Percentiles rank a stretch among this genome's conserved stretches.
phyloP scores from a whole-genome alignment of 2,329 filamentous ascomycete species.

The Pyrenophora tritici-repentis region DNA sequence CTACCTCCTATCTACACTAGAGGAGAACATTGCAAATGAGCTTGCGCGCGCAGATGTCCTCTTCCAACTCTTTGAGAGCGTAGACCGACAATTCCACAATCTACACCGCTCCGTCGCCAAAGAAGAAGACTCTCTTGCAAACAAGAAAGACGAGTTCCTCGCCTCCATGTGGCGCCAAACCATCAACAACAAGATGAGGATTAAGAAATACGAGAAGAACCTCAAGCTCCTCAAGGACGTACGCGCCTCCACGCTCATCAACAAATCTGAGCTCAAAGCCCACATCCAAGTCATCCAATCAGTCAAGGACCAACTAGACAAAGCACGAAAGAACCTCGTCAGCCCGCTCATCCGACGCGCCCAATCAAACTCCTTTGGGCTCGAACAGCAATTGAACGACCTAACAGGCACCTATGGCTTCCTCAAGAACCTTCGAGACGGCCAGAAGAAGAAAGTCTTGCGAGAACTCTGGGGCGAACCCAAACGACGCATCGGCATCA shows the following conservation, averaged over 20 bases:
- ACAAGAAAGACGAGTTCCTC: constrained; percentile 78
- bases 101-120: constrained; percentile 83
- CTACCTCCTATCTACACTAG: constrained; percentile 83
- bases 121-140: constrained; percentile 80
- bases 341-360: constrained; percentile 78
- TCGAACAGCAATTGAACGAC: constrained; percentile 85
- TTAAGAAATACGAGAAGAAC: constrained; percentile 94
- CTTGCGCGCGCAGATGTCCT: constrained; percentile 78
- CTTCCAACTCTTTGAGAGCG: constrained; percentile 87
- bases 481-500: constrained; percentile 37
- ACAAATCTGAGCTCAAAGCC: constrained; percentile 84
- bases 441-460: constrained; percentile 82
- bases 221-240: constrained; percentile 77
- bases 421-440: constrained; percentile 73
- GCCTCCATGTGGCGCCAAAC: constrained; percentile 84
- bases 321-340: constrained; percentile 79
- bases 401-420: constrained; percentile 80
- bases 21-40: constrained; percentile 86
- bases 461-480: constrained; percentile 66
- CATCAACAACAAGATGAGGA: constrained; percentile 73
- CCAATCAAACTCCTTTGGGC: constrained; percentile 69
- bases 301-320: constrained; percentile 85
- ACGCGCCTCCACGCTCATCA: constrained; percentile 79
- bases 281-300: constrained; percentile 84
- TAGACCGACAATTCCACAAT: constrained; percentile 89